Evolutionary conservation across 2,329 filamentous ascomycete species (phyloP), one percentile per base, ranked within the genome.

Genomic region (Monilinia laxa): DNA sequence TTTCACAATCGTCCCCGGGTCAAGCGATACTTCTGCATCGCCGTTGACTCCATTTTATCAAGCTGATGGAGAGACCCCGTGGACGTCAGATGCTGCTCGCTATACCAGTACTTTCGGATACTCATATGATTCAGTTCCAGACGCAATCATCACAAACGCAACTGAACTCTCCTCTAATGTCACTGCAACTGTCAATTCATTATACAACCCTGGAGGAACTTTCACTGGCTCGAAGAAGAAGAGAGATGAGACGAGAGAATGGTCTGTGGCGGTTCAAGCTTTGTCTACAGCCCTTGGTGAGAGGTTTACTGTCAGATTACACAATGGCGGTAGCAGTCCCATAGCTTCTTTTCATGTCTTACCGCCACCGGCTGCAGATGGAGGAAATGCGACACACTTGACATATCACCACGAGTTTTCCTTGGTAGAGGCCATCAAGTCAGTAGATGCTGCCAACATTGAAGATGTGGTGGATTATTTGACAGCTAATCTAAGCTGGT

Each of bases 121-220:
- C 64, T 73, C 71, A 0, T 75, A 75, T 65, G 69, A 71, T 5
- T 73, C 72, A 38, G 74, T 82, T 38, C 68, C 75, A 66, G 76
- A 78, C 72, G 84, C 85, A 69, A 82, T 80, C 38, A 85, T 87
- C 77, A 82, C 82, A 18, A 62, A 69, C 14, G 62, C 62, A 16
- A 81, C 25, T 3, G 45, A 87, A 49, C 31, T 92, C 55, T 81
- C 82, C 42, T 83, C 83, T 67, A 88, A 89, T 71, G 80, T 92
- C 42, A 83, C 85, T 49, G 82, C 85, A 0, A 83, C 87, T 9
- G 83, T 90, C 16, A 81, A 85, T 67, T 80, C 77, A 0, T 76
- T 93, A 74, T 83, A 83, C 71, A 69, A 71, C 42, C 68, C 69
- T 0, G 65, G 38, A 35, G 57, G 57, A 20, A 47, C 67, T 1